phyloP scores from a whole-genome alignment of 2,329 filamentous ascomycete species.

The Aspergillus melleus region DNA sequence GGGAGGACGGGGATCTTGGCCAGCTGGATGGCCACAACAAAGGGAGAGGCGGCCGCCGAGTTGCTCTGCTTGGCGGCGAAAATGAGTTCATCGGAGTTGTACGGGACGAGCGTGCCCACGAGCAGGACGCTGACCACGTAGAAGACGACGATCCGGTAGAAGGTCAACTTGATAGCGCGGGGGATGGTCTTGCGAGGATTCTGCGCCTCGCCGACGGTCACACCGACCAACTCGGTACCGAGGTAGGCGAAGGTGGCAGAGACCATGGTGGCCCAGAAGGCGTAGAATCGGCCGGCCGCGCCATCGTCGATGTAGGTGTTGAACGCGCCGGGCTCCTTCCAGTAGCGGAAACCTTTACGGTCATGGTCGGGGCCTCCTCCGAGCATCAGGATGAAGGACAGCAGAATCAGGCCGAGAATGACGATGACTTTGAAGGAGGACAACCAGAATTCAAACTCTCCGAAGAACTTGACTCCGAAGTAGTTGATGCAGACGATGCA shows the following conservation, averaged over 20 bases:
- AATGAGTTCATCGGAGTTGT: constrained; percentile 60
- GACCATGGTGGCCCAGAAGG: constrained; percentile 70
- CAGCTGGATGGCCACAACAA: constrained; percentile 69
- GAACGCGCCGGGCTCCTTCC: constrained; percentile 63
- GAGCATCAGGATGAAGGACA: constrained; percentile 62
- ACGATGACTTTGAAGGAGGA: constrained; percentile 68
- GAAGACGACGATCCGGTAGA: constrained; percentile 80
- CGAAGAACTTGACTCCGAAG: constrained; percentile 68
- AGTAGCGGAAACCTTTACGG: constrained; percentile 66
- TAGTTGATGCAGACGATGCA: constrained; percentile 66
- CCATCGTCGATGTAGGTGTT: constrained; percentile 48
- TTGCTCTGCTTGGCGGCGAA: constrained; percentile 49
- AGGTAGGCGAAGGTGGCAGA: constrained; percentile 78
- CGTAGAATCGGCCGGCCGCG: constrained; percentile 56
- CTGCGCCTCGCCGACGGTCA: constrained; percentile 76
- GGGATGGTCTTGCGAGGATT: constrained; percentile 77
- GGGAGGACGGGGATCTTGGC: constrained; percentile 64
- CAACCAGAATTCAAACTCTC: constrained; percentile 64
- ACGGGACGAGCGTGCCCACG: constrained; percentile 74
- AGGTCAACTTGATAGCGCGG: constrained; percentile 75
- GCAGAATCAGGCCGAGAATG: constrained; percentile 65
- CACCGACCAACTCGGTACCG: constrained; percentile 73
- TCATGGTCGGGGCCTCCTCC: constrained; percentile 66
- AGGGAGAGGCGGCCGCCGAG: constrained; percentile 66
- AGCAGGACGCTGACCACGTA: constrained; percentile 73